A percentile compares a stretch with the other conserved stretches of the same genome.
Evolutionary conservation across 345 rosid species (phyloP).

Genomic region (Sisymbrium irio): DNA sequence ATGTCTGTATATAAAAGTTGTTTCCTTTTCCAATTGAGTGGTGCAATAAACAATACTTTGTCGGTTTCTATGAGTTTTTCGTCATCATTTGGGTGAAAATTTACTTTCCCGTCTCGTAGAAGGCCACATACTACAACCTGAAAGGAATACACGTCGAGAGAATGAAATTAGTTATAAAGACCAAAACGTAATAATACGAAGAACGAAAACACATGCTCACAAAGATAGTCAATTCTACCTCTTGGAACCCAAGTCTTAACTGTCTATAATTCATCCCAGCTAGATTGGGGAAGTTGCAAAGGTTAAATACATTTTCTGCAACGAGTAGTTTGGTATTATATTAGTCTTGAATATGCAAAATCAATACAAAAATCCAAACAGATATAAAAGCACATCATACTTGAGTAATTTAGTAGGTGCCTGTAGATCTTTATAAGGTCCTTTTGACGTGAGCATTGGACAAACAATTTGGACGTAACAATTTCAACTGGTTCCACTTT

Average conservation of each 20-base stretch:
- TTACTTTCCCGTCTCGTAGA: conserved; percentile 63
- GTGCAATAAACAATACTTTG: conserved; percentile 82
- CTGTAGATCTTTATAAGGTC: conserved; percentile 91
- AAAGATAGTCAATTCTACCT: conserved; percentile 43
- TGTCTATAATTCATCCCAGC: conserved; percentile 66
- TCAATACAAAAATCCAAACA: not conserved
- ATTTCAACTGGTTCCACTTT: conserved; percentile 92
- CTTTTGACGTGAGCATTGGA: conserved; percentile 94
- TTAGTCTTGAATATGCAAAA: conserved; percentile 28
- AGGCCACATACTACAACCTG: conserved; percentile 96
- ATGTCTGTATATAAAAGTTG: conserved; percentile 44
- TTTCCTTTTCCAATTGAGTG: conserved; percentile 57
- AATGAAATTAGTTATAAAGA: conserved; percentile 2
- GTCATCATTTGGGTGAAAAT: conserved; percentile 83
- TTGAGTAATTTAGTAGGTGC: conserved; percentile 89
- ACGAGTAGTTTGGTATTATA: conserved; percentile 27
- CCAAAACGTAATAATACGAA: not conserved
- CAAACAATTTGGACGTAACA: conserved; percentile 87
- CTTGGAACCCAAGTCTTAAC: conserved; percentile 68
- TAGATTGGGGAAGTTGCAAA: conserved; percentile 72
- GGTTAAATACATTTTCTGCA: conserved; percentile 96
- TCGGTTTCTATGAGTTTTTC: conserved; percentile 69
- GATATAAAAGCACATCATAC: conserved; percentile 43
- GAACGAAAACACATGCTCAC: conserved; percentile 1
- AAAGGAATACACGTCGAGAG: conserved; percentile 20